phyloP scores from a whole-genome alignment of 768 basidiomycete genomes.

The Auriscalpium microsporum region DNA sequence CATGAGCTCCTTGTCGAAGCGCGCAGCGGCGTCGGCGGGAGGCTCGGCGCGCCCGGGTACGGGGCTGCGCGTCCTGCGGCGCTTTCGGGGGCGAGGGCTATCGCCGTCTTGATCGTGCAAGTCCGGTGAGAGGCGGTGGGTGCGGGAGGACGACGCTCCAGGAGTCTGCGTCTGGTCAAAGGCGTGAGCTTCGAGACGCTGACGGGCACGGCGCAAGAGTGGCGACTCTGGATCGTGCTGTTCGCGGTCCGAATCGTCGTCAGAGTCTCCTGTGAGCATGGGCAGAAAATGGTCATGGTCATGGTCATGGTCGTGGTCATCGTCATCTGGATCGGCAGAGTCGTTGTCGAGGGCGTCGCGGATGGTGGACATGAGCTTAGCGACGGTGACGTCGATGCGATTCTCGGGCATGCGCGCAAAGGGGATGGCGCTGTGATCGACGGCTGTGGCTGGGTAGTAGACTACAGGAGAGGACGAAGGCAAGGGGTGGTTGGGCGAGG shows the following conservation, averaged over 20 bases:
- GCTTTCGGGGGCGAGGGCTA: slow-evolving; percentile 21
- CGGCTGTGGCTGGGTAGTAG: slow-evolving; percentile 20
- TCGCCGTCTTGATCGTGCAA: slow-evolving; percentile 8
- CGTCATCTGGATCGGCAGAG: neutral
- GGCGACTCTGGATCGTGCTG: slow-evolving; percentile 24
- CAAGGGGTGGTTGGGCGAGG: slow-evolving; percentile 27
- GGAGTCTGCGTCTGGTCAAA: slow-evolving; percentile 18
- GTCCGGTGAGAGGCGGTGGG: slow-evolving; percentile 4
- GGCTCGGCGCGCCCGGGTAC: slow-evolving; percentile 21
- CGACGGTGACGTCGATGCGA: slow-evolving; percentile 47
- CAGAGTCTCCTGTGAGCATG: slow-evolving; percentile 15
- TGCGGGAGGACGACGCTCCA: slow-evolving; percentile 26
- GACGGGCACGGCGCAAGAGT: slow-evolving; percentile 5
- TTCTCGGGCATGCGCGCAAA: slow-evolving; percentile 14
- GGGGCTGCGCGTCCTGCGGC: slow-evolving; percentile 21
- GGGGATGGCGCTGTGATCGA: slow-evolving; percentile 3
- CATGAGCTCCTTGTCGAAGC: slow-evolving; percentile 54
- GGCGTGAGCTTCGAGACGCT: no score
- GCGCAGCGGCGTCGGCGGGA: slow-evolving; percentile 21
- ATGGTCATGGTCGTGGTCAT: neutral
- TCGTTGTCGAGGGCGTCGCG: slow-evolving; percentile 12
- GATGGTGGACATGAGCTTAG: slow-evolving; percentile 43
- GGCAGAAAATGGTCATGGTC: neutral
- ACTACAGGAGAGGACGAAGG: slow-evolving; percentile 30
- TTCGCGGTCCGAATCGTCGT: slow-evolving; percentile 19